Conservation (phyloP, 2,329 filamentous ascomycete genomes). For the Apiospora hydei region DNA sequence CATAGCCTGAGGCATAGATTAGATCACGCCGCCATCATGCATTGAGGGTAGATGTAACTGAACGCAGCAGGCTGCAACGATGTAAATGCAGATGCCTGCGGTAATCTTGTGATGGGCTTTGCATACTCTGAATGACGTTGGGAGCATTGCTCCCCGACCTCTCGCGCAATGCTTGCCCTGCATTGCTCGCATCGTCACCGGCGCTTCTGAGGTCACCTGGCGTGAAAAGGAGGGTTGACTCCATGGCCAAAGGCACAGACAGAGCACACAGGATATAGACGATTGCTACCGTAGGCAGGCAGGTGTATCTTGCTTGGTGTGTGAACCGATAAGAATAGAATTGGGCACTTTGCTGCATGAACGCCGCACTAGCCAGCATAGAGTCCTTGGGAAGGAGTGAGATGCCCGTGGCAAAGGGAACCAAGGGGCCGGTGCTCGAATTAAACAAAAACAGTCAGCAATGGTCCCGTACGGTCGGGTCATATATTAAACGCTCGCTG, state of each 20-base stretch:
- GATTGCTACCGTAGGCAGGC: background rate
- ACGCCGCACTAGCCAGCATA: background rate
- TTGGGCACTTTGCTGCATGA: conserved; percentile 14
- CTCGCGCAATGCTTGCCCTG: background rate
- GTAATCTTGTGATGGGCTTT: background rate
- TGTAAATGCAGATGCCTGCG: background rate
- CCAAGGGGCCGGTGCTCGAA: background rate
- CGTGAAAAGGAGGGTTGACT: background rate
- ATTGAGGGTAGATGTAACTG: background rate
- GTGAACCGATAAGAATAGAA: conserved; percentile 9
- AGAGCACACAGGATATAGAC: background rate
- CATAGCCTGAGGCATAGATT: background rate
- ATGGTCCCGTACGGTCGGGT: too few relatives aligned
- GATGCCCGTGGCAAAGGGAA: background rate
- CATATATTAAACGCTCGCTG: background rate
- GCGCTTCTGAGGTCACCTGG: background rate
- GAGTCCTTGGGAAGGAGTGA: too few relatives aligned
- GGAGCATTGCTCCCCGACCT: background rate
- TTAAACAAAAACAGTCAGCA: conserved; percentile 10
- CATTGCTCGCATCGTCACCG: background rate
- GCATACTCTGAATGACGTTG: background rate
- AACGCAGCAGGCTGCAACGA: background rate
- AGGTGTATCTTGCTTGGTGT: background rate
- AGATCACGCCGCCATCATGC: background rate
- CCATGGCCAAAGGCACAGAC: background rate